phyloP scores from a whole-genome alignment of 2,329 filamentous ascomycete species.

The Pezicula neosporulosa region DNA sequence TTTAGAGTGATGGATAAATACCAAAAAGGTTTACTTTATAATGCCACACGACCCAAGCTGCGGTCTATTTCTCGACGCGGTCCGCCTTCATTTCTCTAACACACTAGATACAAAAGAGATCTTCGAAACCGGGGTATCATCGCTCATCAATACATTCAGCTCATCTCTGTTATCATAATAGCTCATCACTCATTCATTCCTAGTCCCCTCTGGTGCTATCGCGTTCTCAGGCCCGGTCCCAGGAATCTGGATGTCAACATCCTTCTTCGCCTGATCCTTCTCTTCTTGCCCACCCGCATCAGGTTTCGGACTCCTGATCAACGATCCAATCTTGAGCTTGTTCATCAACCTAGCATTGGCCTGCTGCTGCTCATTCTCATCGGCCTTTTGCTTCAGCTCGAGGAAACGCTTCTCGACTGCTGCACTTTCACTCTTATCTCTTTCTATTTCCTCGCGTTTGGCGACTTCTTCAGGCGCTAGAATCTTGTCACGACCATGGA shows the following conservation, averaged over 20 bases:
- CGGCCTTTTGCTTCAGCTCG: slow-evolving; percentile 23
- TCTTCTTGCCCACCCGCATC: background rate
- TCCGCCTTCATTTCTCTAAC: no score
- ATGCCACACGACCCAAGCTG: no score
- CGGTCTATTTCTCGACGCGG: no score
- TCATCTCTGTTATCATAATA: background rate
- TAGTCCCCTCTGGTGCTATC: slow-evolving; percentile 19
- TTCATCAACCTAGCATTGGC: slow-evolving; percentile 32
- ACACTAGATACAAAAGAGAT: no score
- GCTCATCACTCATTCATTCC: background rate
- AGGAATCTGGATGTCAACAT: slow-evolving; percentile 14
- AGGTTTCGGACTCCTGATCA: background rate
- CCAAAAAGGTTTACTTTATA: no score
- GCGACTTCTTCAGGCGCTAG: slow-evolving; percentile 57
- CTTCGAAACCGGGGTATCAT: background rate
- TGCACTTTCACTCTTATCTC: slow-evolving; percentile 58
- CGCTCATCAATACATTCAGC: background rate
- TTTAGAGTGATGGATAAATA: no score
- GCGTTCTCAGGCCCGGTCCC: slow-evolving; percentile 20
- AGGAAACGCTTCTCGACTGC: slow-evolving; percentile 43
- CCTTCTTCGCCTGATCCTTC: slow-evolving; percentile 1
- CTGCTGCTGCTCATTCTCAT: slow-evolving; percentile 14
- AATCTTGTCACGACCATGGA: slow-evolving; percentile 54
- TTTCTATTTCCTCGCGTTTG: slow-evolving; percentile 53
- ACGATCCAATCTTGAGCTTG: slow-evolving; percentile 31